A percentile compares a stretch with the other conserved stretches of the same genome.
These are phyloP conservation scores for Botrytis aclada DNA, from an alignment of 2,329 filamentous ascomycete species.

Conservation along the genomic window DNA sequence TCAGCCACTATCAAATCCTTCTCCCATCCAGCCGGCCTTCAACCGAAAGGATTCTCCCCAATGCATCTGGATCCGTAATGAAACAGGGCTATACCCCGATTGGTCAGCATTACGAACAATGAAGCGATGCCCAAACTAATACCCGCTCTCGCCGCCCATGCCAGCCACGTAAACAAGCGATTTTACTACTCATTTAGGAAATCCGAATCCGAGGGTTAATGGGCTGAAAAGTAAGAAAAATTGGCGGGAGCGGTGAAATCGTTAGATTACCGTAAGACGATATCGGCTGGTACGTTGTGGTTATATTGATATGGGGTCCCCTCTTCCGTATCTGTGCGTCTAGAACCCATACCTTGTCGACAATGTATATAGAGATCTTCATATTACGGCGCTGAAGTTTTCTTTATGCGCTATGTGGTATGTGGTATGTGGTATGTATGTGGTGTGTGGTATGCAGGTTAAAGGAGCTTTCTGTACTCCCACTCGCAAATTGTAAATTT, in stretches of 20 bases:
- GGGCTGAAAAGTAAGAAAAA: not conserved
- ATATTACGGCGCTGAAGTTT: not conserved
- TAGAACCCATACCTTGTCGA: not conserved
- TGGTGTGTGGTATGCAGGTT: not conserved
- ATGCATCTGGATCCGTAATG: not conserved
- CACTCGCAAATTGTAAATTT: not conserved
- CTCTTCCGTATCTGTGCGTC: not conserved
- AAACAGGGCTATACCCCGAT: not conserved
- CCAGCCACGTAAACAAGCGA: not conserved
- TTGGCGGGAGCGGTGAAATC: not conserved
- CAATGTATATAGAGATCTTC: not conserved
- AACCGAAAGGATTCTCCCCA: not conserved
- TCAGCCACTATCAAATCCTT: not conserved
- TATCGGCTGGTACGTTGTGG: not conserved
- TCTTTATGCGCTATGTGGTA: not conserved
- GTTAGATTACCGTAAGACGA: not conserved
- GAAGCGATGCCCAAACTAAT: slow-evolving; percentile 1
- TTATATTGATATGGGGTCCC: not conserved
- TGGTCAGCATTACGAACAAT: not conserved
- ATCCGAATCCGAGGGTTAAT: not conserved
- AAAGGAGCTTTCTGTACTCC: not conserved
- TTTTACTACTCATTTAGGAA: slow-evolving; percentile 5
- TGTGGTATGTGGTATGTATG: not conserved
- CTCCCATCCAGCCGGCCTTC: not conserved
- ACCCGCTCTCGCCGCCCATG: not conserved